Percentiles rank a stretch among this genome's conserved stretches.
These are phyloP conservation scores for Populus tomentosa DNA, from an alignment of 441 rosid genomes.

Conservation along the genomic window DNA sequence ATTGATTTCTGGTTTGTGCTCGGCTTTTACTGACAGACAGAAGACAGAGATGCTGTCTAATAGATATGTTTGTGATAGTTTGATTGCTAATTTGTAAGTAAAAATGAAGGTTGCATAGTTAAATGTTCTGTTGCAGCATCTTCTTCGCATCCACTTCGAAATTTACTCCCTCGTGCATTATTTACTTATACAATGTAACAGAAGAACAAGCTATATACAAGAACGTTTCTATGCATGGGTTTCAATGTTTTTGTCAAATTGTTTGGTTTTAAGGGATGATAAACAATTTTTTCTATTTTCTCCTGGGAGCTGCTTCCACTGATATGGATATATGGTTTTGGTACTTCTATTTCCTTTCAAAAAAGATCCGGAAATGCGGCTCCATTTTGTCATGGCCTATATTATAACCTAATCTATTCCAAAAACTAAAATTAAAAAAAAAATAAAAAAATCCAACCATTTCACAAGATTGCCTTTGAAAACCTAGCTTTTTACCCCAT, in stretches of 20 bases:
- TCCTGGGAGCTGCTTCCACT: not conserved
- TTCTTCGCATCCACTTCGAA: slow-evolving; percentile 9
- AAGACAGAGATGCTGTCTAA: slow-evolving; percentile 26
- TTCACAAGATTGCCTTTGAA: no score
- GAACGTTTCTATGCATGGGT: not conserved
- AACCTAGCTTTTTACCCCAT: no score
- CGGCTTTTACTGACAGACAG: slow-evolving; percentile 41
- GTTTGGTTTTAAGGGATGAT: not conserved
- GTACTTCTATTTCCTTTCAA: not conserved
- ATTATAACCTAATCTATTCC: no score
- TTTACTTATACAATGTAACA: slow-evolving; percentile 1
- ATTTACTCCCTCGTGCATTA: not conserved
- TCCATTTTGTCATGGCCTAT: no score
- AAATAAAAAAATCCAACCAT: no score
- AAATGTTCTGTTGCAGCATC: slow-evolving; percentile 15
- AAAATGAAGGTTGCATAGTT: slow-evolving; percentile 27
- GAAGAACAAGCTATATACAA: not conserved
- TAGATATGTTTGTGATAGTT: slow-evolving; percentile 38
- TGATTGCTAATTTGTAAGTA: slow-evolving; percentile 57
- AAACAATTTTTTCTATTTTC: not conserved
- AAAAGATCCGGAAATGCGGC: no score
- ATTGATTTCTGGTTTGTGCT: slow-evolving; percentile 34
- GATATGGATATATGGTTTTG: not conserved
- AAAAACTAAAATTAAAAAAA: no score
- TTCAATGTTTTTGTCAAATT: not conserved